A percentile compares a stretch with the other conserved stretches of the same genome.
phyloP scores from a whole-genome alignment of 2,329 filamentous ascomycete species.

The Cryphonectria parasitica region DNA sequence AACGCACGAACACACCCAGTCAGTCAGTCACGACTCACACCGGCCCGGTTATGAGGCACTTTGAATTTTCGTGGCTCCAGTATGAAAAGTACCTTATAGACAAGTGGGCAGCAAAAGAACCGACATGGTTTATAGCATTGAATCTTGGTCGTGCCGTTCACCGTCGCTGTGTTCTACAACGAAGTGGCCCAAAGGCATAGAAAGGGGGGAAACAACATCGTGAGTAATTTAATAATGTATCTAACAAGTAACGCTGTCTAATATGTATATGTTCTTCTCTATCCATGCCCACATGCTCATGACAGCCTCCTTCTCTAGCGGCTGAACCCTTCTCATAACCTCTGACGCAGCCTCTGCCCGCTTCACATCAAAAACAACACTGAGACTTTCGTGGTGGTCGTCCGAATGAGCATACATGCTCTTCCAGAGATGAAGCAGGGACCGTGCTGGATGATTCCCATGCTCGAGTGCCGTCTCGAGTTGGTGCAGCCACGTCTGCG shows the following conservation, averaged over 20 bases:
- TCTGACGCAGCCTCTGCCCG: slow-evolving; percentile 40
- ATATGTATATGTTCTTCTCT: slow-evolving; percentile 22
- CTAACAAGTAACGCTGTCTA: too few relatives aligned
- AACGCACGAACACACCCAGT: not conserved
- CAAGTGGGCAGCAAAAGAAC: not conserved
- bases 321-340: slow-evolving; percentile 41
- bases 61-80: not conserved
- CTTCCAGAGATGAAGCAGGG: slow-evolving; percentile 54
- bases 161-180: too few relatives aligned
- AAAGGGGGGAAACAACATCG: not conserved
- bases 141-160: not conserved
- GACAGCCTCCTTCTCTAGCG: slow-evolving; percentile 36
- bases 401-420: slow-evolving; percentile 40
- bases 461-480: slow-evolving; percentile 40
- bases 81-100: not conserved
- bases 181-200: too few relatives aligned
- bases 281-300: slow-evolving; percentile 43
- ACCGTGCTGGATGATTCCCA: slow-evolving; percentile 44
- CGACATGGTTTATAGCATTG: not conserved
- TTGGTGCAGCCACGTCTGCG: slow-evolving; percentile 46
- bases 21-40: not conserved
- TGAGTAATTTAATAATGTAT: too few relatives aligned
- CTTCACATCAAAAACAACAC: slow-evolving; percentile 40
- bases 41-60: not conserved
- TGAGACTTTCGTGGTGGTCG: slow-evolving; percentile 14